Percentiles rank a stretch among this genome's conserved stretches.
phyloP scores from a whole-genome alignment of 768 basidiomycete genomes.

The Boletus subcaerulescens region DNA sequence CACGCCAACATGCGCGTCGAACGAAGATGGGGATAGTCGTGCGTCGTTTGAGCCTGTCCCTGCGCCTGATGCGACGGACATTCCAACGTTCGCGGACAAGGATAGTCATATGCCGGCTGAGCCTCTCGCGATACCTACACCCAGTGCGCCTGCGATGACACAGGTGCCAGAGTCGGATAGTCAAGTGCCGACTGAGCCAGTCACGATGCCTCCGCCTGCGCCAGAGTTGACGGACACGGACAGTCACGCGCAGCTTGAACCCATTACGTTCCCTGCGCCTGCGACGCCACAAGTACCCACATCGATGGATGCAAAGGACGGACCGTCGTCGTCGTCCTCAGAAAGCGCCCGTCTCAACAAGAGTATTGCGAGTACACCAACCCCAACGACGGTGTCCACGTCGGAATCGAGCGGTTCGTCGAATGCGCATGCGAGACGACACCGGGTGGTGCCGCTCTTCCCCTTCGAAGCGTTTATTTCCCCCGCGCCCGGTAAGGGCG shows the following conservation, averaged over 20 bases:
- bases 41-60: no score
- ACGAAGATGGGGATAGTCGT: not conserved
- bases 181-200: not conserved
- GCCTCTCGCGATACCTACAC: no score
- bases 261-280: not conserved
- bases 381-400: not conserved
- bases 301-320: not conserved
- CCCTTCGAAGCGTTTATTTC: slow-evolving; percentile 27
- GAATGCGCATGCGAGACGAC: not conserved
- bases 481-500: not conserved
- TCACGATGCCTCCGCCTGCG: not conserved
- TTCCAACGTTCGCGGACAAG: no score
- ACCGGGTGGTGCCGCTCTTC: not conserved
- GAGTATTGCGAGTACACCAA: not conserved
- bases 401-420: not conserved
- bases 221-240: no score
- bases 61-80: no score
- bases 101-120: no score
- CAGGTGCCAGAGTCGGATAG: no score
- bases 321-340: not conserved
- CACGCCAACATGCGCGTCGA: no score
- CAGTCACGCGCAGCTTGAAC: not conserved
- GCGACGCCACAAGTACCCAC: not conserved
- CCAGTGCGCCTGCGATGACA: no score
- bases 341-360: not conserved